These are phyloP conservation scores for Linum tenue DNA, from an alignment of 345 rosid genomes.

Conservation along the genomic window DNA sequence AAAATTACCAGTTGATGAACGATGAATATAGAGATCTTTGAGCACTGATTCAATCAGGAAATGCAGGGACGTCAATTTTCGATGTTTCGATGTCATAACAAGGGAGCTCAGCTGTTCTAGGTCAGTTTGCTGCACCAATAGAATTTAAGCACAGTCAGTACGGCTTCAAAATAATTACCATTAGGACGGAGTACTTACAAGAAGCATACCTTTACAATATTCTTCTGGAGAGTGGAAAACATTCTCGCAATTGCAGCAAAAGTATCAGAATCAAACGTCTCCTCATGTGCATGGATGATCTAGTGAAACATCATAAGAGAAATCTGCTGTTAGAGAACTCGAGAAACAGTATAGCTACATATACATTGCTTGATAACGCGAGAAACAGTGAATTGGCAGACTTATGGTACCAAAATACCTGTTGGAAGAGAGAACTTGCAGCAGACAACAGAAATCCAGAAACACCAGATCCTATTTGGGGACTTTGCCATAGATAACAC, in stretches of 20 bases:
- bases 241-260: constrained; percentile 48
- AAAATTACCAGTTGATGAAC: constrained; percentile 37
- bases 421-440: constrained; percentile 54
- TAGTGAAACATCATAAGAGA: constrained; percentile 24
- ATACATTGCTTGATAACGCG: too few relatives aligned
- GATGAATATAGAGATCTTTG: constrained; percentile 39
- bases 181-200: not conserved
- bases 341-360: not conserved
- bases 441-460: constrained; percentile 38
- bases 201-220: constrained; percentile 31
- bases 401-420: constrained; percentile 34
- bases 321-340: constrained; percentile 1
- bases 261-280: constrained; percentile 47
- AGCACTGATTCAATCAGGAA: constrained; percentile 49
- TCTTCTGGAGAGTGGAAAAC: constrained; percentile 33
- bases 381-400: constrained; percentile 1
- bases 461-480: constrained; percentile 23
- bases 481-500: constrained; percentile 44
- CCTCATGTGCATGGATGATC: constrained; percentile 62
- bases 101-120: constrained; percentile 36
- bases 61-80: constrained; percentile 37
- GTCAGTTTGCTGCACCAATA: constrained; percentile 35
- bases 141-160: not conserved
- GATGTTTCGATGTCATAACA: constrained; percentile 56
- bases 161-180: not conserved